Base-by-base conservation (phyloP, 306 rosid genomes). In the Bauhinia variegata region DNA sequence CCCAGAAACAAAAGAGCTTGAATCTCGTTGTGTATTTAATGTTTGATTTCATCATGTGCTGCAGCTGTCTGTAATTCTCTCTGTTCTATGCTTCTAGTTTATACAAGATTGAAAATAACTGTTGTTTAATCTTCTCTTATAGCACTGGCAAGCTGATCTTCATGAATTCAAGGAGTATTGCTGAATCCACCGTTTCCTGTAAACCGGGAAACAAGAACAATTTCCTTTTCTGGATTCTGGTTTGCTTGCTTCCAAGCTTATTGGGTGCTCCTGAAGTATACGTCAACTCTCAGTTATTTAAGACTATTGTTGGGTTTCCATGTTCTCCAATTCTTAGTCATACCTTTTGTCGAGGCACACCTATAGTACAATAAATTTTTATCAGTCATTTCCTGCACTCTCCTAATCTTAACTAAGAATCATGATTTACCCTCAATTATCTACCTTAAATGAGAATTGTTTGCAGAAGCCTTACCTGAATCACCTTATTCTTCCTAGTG, bases 121-220 rank as follows among this genome's bases (percentile, higher is more conserved):
- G 61, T 38, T 77, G 11, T 28, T 31, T 58, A 57, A 69, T 34
- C 19, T 59, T 71, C 75, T 49, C 10, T 59, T 73, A 28, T 89
- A 89, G 89, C 47, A 76, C 54, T 75, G 80, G 60, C 51, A 73
- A 79, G 80, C 59, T 53, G 74, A 76, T 76, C 90, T 90, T 87
- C 86, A 90, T 90, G 96, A 79, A 72, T 83, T 87, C 88, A 73
- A 84, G 58, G 75, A 60, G 71, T 56, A 30, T 70, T 75, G 87
- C 62, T 80, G 83, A 54, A 83, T 79, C 87, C 63, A 75, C 67
- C 65, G 89, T 90, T 90, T 86, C 96, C 95, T 87, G 89, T 77
- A 55, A 54, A 71, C 80, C 84, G 85, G 96, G 95, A 86, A 87
- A 85, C 96, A 79, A 72, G 31, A 83, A 54, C 84, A 60, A 52